Evolutionary conservation across 768 basidiomycete species (phyloP), one percentile per base, ranked within the genome.

Genomic region (Pleurotus ostreatus): DNA sequence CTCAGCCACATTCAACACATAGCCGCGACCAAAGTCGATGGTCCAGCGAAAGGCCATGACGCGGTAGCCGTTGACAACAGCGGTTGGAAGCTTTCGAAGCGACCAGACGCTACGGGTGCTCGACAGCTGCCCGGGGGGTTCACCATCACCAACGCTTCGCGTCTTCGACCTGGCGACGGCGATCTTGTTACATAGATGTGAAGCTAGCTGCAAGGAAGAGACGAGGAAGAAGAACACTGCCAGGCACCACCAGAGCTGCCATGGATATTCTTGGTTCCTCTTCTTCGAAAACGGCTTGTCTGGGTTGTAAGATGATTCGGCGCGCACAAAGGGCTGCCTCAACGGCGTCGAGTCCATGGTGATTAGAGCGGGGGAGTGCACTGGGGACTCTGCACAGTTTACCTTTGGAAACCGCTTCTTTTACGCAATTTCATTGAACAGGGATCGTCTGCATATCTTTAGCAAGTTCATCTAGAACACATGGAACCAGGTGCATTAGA

Each of bases 1-100:
- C 44, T 55, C 75, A 5, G 71, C 68, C 13, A 71, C n/a, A 49
- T 71, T 75, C 47, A 75, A 62, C 4, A 64, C 65, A 55, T 66
- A 70, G 5, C 53, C 63, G n/a, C 49, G 47, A 16, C 72, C 72
- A 9, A 74, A 56, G 6, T 64, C 57, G 13, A 76, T 34, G 3
- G 59, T 61, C 55, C 57, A 61, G 9, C 65, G 59, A 20, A 66
- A 66, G 4, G 54, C 54, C 25, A 66, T 5, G 15, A 62, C 60
- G 3, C 62, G 55, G 47, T 65, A 62, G 6, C 61, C 26, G 39
- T 63, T 58, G 8, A 54, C 11, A 1, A 45, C 44, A 4, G 61
- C 63, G 16, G 43, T 20, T 6, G 65, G 63, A 5, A 66, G 30
- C 38, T 61, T 49, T 11, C 40, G 45, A 16, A 59, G 25, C 4